Evolutionary conservation across 495 filamentous ascomycete genomes (phyloP).

Genomic region (Lichina pygmaea): DNA sequence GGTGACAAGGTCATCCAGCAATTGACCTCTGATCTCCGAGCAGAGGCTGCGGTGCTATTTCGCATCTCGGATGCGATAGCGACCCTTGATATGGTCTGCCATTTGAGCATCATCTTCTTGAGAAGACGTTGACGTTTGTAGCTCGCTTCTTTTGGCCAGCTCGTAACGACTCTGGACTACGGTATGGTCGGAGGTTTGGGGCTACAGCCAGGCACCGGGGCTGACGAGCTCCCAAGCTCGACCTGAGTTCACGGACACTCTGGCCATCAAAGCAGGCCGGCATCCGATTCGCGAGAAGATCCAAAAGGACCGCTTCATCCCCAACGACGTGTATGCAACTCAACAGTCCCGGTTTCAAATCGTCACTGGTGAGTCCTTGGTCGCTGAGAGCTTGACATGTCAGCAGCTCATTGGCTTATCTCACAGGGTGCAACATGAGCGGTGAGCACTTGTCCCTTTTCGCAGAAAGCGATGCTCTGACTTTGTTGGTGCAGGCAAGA

Average conservation of each 20-base stretch:
- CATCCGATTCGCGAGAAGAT: conserved; percentile 69
- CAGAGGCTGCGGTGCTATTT: conserved; percentile 43
- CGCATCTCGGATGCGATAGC: conserved; percentile 62
- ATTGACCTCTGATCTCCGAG: conserved; percentile 37
- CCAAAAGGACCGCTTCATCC: conserved; percentile 35
- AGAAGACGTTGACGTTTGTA: conserved; percentile 2
- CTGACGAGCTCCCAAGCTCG: conserved; percentile 16
- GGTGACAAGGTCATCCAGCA: conserved; percentile 35
- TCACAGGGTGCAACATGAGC: conserved; percentile 75
- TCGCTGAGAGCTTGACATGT: neutral
- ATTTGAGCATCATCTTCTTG: too few species aligned
- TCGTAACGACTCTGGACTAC: conserved; percentile 56
- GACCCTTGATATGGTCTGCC: conserved; percentile 61
- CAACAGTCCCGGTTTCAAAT: conserved; percentile 62
- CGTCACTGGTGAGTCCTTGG: conserved; percentile 26
- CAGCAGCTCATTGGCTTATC: neutral
- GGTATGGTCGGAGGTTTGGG: neutral
- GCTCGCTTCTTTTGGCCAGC: conserved; percentile 45
- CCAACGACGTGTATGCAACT: conserved; percentile 73
- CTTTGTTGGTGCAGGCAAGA: conserved; percentile 3
- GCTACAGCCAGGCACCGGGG: neutral
- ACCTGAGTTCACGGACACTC: conserved; percentile 43
- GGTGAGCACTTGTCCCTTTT: conserved; percentile 33
- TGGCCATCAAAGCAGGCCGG: conserved; percentile 56
- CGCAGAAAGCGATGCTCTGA: too few species aligned